Percentiles rank a stretch among this genome's conserved stretches.
Evolutionary conservation across 1,284 basidiomycete genomes (phyloP).

Genomic region (Sparassis latifolia): DNA sequence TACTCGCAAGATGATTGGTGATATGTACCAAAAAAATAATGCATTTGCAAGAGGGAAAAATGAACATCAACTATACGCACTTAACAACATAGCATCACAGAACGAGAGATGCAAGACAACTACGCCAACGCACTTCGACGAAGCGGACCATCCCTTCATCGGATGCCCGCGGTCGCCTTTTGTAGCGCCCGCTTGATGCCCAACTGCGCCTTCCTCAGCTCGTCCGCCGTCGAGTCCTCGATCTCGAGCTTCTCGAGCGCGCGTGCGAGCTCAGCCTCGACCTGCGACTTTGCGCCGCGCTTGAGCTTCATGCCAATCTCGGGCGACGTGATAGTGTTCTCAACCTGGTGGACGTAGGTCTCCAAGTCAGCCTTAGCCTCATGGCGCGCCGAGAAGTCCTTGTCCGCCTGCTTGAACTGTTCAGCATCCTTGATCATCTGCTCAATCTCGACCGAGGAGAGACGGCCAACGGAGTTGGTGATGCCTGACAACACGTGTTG

Average conservation of each 20-base stretch:
- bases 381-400: slow-evolving; percentile 93
- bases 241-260: slow-evolving; percentile 96
- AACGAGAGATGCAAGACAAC: slow-evolving; percentile 12
- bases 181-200: slow-evolving; percentile 92
- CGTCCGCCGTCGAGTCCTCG: slow-evolving; percentile 86
- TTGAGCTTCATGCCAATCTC: slow-evolving; percentile 97
- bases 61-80: slow-evolving; percentile 14
- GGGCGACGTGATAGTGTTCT: slow-evolving; percentile 87
- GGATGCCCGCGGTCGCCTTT: slow-evolving; percentile 87
- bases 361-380: slow-evolving; percentile 96
- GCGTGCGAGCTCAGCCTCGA: slow-evolving; percentile 93
- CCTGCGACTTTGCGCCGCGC: slow-evolving; percentile 87
- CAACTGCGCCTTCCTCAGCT: slow-evolving; percentile 90
- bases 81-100: slow-evolving; percentile 11
- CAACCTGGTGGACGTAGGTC: slow-evolving; percentile 92
- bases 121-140: slow-evolving; percentile 6
- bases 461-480: slow-evolving; percentile 93
- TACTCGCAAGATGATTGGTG: neutral
- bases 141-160: slow-evolving; percentile 37
- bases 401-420: slow-evolving; percentile 93
- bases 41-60: slow-evolving; percentile 8
- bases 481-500: slow-evolving; percentile 48
- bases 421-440: slow-evolving; percentile 99
- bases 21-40: neutral
- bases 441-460: slow-evolving; percentile 91